A percentile compares a stretch with the other conserved stretches of the same genome.
These are phyloP conservation scores for Lantana camara DNA, from an alignment of 257 asterid species.

Conservation along the genomic window DNA sequence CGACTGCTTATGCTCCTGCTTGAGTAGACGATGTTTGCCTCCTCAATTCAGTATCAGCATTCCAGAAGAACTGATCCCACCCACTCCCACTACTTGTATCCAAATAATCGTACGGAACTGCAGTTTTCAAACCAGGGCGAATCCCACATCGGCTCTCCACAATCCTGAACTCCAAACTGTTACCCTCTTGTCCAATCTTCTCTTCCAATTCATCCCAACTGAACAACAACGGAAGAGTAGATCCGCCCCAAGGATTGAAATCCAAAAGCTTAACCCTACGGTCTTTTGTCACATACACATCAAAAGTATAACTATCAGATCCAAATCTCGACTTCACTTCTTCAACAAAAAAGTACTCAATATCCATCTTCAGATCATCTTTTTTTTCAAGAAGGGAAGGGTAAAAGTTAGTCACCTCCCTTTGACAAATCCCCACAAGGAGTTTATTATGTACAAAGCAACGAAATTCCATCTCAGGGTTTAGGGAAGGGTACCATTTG, in stretches of 20 bases:
- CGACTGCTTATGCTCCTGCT: conserved; percentile 52
- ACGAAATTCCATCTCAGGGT: conserved; percentile 92
- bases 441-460: conserved; percentile 54
- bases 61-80: conserved; percentile 79
- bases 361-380: conserved; percentile 34
- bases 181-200: conserved; percentile 21
- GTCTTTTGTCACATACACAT: conserved; percentile 70
- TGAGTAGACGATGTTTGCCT: conserved; percentile 38
- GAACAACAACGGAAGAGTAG: conserved; percentile 74
- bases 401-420: conserved; percentile 86
- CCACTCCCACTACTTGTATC: conserved; percentile 88
- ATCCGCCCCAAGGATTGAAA: conserved; percentile 92
- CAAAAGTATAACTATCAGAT: conserved; percentile 63
- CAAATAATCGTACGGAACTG: conserved; percentile 86
- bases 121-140: conserved; percentile 84
- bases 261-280: conserved; percentile 77
- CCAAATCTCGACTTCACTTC: conserved; percentile 55
- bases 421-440: conserved; percentile 72
- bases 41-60: conserved; percentile 56
- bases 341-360: conserved; percentile 45
- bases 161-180: conserved; percentile 55
- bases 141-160: conserved; percentile 67
- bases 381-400: conserved; percentile 63
- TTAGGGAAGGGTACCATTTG: conserved; percentile 73
- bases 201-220: conserved; percentile 84